Base-by-base conservation (phyloP, 2,329 filamentous ascomycete genomes). In the Neonectria punicea region DNA sequence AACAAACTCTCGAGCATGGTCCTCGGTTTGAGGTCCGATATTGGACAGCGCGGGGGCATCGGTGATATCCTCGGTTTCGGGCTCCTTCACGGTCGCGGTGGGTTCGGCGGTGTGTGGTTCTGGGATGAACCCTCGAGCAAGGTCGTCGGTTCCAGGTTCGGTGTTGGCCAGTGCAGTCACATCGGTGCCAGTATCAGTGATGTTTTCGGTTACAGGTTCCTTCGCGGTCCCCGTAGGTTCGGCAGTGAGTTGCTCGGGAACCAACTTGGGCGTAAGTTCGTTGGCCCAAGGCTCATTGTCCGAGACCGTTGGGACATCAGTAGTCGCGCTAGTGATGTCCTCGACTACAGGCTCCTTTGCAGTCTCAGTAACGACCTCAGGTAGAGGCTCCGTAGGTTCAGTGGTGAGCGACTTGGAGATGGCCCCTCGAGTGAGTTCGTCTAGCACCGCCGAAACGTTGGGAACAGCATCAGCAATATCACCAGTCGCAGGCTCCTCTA, bases 1-100 rank as follows among this genome's bases (percentile, higher is more conserved):
- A 9, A 9, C 8, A 10, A 41, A 10, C 16, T 18, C 39, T 41
- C 39, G 39, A 43, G n/a, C 5, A 43, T 18, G 39, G 9, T 20
- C 8, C 39, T 43, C 39, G 5, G n/a, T 11, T 13, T 6, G 6
- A 20, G 8, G n/a, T n/a, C 18, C 8, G 8, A 8, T 43, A 8
- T 43, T 20, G 8, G 10, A 14, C 13, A 39, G 5, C 10, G n/a
- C 18, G 8, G 39, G 39, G n/a, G n/a, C 9, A 20, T 34, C 49
- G 16, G 9, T 2, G 18, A 20, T 51, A 5, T 34, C 61, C 28
- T 49, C 41, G 20, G 6, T 4, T 32, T 39, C 28, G 39, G 50
- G 18, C 41, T 56, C 16, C 25, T 44, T 16, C n/a, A 36, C 54
- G 44, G 60, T 53, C 41, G 65, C 47, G n/a, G 54, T 34, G 36